Base-by-base conservation (phyloP, 2,329 filamentous ascomycete species). In the Colletotrichum zoysiae region DNA sequence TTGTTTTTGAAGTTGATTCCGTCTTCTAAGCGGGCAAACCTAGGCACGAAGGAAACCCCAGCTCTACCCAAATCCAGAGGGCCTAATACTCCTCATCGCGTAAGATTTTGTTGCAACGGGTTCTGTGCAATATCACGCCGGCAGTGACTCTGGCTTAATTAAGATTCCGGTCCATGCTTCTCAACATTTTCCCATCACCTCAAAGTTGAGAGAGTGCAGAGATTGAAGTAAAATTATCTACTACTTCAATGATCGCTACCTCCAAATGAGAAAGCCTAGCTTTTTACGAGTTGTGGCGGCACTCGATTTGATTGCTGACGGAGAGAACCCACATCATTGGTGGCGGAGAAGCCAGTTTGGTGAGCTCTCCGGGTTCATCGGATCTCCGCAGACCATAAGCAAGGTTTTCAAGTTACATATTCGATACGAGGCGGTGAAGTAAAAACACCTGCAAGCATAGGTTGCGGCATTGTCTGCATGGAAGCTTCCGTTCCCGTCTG, bases 1-100 rank as follows among this genome's bases (percentile, higher is more conserved):
- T 80, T 89, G 95, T 2, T 94, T 93, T 87, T 85, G 76, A 93
- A 95, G 57, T 94, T 90, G 46, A 85, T 77, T 16, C 84, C 84
- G 8, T 84, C 80, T 0, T 93, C 94, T 79, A 97, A 97, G 76
- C 91, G 94, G 51, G 85, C 86, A 62, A 88, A 89, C 0, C 92
- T 94, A 0, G 94, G 94, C 20, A 93, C 84, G 70, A 96, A 85
- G 84, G 96, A 85, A 8, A 95, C 92, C 18, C 92, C 92, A 0
- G 87, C 91, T 80, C 90, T 87, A 61, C 90, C 86, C 40, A 93
- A 81, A 96, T 80, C 77, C 89, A 87, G 75, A 89, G 83, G 76
- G 92, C 95, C 75, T 97, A n/a, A n/a, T n/a, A 92, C 5, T 85
- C 84, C 30, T 87, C 88, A 73, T 95, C 92, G 95, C 89, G 0